Conservation (phyloP, 2,329 filamentous ascomycete genomes). For the Lachnellula arida region DNA sequence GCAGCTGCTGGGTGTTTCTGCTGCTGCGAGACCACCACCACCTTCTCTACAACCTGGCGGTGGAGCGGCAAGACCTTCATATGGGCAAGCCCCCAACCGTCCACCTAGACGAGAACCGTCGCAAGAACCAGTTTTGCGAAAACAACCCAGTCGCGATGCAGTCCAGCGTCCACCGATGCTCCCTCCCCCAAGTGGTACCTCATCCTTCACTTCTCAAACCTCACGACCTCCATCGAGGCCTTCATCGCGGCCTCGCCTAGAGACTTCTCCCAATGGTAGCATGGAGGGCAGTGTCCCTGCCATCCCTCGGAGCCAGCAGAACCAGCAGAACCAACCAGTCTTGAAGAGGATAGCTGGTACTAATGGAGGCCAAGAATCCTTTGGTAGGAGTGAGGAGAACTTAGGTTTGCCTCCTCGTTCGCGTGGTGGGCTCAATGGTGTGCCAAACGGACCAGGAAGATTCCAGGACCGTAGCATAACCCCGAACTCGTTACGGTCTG, state of each 20-base stretch:
- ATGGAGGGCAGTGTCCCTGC: conserved; percentile 20
- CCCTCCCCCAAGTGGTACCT: conserved; percentile 13
- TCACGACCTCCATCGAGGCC: conserved; percentile 24
- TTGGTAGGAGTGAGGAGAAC: conserved; percentile 28
- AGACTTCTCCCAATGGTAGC: conserved; percentile 27
- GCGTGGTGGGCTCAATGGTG: conserved; percentile 27
- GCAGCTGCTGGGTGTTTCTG: conserved; percentile 57
- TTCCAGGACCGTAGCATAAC: conserved; percentile 31
- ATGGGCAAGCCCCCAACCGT: conserved; percentile 24
- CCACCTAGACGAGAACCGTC: conserved; percentile 23
- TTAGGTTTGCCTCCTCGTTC: conserved; percentile 28
- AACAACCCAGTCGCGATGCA: conserved; percentile 28
- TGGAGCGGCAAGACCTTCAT: conserved; percentile 13
- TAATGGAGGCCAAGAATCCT: conserved; percentile 33
- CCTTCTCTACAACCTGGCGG: conserved; percentile 17
- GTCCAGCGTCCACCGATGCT: conserved; percentile 20
- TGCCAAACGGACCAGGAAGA: conserved; percentile 25
- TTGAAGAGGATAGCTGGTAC: conserved; percentile 24
- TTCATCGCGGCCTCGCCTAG: conserved; percentile 22
- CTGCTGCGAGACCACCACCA: conserved; percentile 16
- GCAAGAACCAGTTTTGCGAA: conserved; percentile 20
- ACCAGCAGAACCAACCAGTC: conserved; percentile 19
- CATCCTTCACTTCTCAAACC: conserved; percentile 23
- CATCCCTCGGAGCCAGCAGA: neutral
- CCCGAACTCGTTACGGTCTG: conserved; percentile 26